phyloP scores from a whole-genome alignment of 495 filamentous ascomycete species.

The Hypomontagnella submonticulosa region DNA sequence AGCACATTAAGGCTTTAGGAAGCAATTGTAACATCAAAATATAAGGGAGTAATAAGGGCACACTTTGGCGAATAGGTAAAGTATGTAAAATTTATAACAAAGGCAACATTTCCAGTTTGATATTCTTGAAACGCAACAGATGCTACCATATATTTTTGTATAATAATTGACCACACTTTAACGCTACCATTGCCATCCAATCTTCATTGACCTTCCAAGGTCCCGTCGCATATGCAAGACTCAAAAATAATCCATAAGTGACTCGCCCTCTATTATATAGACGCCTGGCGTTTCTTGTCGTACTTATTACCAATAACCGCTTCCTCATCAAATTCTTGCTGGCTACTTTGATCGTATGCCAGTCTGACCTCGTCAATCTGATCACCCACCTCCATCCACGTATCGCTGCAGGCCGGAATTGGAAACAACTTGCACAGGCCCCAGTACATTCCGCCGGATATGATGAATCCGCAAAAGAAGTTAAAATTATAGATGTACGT shows the following conservation, averaged over 20 bases:
- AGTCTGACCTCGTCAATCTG: slow-evolving; percentile 65
- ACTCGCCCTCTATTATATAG: slow-evolving; percentile 15
- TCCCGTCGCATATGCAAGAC: not conserved
- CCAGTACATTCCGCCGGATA: slow-evolving; percentile 76
- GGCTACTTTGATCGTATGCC: slow-evolving; percentile 54
- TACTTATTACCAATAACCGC: slow-evolving; percentile 30
- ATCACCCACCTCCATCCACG: slow-evolving; percentile 85
- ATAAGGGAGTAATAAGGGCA: no score
- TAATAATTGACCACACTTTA: no score
- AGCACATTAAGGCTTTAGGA: no score
- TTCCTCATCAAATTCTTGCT: slow-evolving; percentile 44
- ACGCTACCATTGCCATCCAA: no score
- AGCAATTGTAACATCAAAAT: no score
- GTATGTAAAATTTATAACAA: no score
- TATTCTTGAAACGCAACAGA: no score
- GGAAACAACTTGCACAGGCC: slow-evolving; percentile 73
- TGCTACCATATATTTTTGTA: no score
- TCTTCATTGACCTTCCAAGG: not conserved
- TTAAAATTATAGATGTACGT: slow-evolving; percentile 91
- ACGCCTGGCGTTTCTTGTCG: slow-evolving; percentile 28
- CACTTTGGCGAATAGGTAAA: no score
- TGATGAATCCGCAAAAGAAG: slow-evolving; percentile 85
- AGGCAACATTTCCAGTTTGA: no score
- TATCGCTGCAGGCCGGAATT: slow-evolving; percentile 75
- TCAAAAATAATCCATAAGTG: not conserved